Evolutionary conservation across 2,329 filamentous ascomycete species (phyloP).

Genomic region (Cordyceps militaris): DNA sequence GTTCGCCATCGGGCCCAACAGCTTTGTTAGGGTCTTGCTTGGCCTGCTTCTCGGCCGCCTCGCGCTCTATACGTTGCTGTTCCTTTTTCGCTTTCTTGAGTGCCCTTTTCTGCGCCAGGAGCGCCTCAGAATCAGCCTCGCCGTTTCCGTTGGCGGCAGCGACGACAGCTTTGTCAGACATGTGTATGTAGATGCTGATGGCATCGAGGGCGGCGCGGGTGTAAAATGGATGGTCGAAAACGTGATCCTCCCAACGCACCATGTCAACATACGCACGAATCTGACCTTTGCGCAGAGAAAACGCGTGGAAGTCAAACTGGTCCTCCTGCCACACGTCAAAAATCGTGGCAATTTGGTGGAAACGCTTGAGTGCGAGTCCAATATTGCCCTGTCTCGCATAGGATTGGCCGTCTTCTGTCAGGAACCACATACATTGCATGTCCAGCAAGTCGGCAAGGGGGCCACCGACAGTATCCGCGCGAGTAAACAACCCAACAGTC

Average conservation of each 20-base stretch:
- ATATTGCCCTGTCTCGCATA: conserved; percentile 76
- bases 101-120: conserved; percentile 74
- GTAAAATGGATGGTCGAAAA: conserved; percentile 91
- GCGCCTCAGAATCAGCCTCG: conserved; percentile 45
- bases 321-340: conserved; percentile 98
- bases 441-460: conserved; percentile 87
- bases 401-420: conserved; percentile 91
- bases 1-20: conserved; percentile 50
- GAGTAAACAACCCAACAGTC: conserved; percentile 89
- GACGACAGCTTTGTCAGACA: conserved; percentile 66
- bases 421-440: conserved; percentile 97
- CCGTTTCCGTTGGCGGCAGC: conserved; percentile 56
- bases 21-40: conserved; percentile 81
- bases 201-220: conserved; percentile 75
- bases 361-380: conserved; percentile 84
- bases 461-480: conserved; percentile 81
- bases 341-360: conserved; percentile 81
- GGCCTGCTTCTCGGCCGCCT: conserved; percentile 69
- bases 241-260: conserved; percentile 88
- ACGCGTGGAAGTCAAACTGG: conserved; percentile 97
- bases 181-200: conserved; percentile 68
- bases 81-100: conserved; percentile 87
- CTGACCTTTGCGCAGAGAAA: conserved; percentile 94
- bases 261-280: conserved; percentile 93
- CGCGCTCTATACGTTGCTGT: conserved; percentile 55